A percentile compares a stretch with the other conserved stretches of the same genome.
Conservation (phyloP, 805 yeast genomes). For the Saccharomyces cerevisiae region DNA sequence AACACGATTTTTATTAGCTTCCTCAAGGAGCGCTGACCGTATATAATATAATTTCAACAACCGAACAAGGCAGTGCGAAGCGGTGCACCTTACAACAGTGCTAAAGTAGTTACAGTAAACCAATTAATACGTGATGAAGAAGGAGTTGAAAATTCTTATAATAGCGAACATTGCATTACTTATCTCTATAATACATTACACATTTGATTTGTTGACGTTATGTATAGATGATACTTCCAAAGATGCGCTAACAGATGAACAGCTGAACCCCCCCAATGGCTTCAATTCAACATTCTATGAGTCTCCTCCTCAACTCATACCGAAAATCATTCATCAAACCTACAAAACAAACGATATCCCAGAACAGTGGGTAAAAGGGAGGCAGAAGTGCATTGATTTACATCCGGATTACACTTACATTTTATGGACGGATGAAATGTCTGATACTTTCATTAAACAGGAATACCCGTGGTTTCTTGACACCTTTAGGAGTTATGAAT, state of each 20-base stretch:
- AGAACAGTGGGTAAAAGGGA: constrained; percentile 72
- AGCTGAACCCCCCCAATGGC: constrained; percentile 46
- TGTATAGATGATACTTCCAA: constrained; percentile 62
- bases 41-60: background rate
- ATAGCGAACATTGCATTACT: constrained; percentile 52
- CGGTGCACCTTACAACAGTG: background rate
- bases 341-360: constrained; percentile 76
- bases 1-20: background rate
- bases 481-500: constrained; percentile 69
- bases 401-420: constrained; percentile 86
- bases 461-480: constrained; percentile 80
- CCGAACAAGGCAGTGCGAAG: background rate
- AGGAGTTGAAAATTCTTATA: constrained; percentile 54
- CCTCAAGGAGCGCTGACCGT: background rate
- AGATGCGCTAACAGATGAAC: constrained; percentile 56
- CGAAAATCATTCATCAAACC: constrained; percentile 89
- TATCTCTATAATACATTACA: constrained; percentile 47
- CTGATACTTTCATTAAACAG: constrained; percentile 67
- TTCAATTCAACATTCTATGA: constrained; percentile 23
- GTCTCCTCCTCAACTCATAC: constrained; percentile 43
- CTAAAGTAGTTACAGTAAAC: background rate
- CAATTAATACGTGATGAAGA: constrained; percentile 40
- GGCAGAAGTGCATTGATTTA: constrained; percentile 61
- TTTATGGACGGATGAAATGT: constrained; percentile 83
- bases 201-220: constrained; percentile 65